Evolutionary conservation across 2,329 filamentous ascomycete species (phyloP).

Genomic region (Pseudocercospora crystallina): DNA sequence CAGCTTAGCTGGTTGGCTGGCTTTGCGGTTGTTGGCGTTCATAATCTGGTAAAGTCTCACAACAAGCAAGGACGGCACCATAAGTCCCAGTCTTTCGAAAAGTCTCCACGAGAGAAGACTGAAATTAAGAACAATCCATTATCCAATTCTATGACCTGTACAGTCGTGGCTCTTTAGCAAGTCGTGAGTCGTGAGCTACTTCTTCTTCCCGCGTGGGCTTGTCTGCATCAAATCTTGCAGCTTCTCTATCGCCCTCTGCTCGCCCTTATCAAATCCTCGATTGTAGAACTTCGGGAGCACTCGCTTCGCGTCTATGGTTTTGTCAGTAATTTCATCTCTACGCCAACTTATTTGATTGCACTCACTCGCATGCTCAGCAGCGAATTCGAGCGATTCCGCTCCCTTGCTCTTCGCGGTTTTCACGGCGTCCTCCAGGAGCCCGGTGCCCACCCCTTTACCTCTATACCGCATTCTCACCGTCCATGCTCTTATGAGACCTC

Average conservation of each 20-base stretch:
- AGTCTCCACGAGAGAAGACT: too few species aligned
- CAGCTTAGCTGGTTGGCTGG: too few species aligned
- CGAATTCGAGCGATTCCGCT: slow-evolving; percentile 71
- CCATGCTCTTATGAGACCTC: slow-evolving; percentile 77
- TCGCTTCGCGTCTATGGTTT: slow-evolving; percentile 46
- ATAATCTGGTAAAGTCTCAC: too few species aligned
- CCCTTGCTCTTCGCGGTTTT: slow-evolving; percentile 65
- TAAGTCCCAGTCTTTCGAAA: too few species aligned
- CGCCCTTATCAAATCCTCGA: slow-evolving; percentile 57
- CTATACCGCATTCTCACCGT: slow-evolving; percentile 71
- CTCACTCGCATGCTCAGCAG: slow-evolving; percentile 73
- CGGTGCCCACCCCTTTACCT: slow-evolving; percentile 68
- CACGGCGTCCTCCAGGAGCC: slow-evolving; percentile 72
- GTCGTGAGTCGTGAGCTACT: too few species aligned
- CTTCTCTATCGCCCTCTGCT: slow-evolving; percentile 53
- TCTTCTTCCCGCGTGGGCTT: slow-evolving; percentile 12
- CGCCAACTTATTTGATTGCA: too few species aligned
- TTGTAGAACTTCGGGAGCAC: slow-evolving; percentile 66
- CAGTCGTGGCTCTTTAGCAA: too few species aligned
- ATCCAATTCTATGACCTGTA: too few species aligned
- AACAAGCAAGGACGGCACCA: too few species aligned
- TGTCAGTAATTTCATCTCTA: slow-evolving; percentile 7
- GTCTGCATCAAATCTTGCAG: slow-evolving; percentile 37
- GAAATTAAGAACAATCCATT: too few species aligned
- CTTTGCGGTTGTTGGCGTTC: too few species aligned